Base-by-base conservation (phyloP, 2,329 filamentous ascomycete genomes). In the Epichloe gansuensis region DNA sequence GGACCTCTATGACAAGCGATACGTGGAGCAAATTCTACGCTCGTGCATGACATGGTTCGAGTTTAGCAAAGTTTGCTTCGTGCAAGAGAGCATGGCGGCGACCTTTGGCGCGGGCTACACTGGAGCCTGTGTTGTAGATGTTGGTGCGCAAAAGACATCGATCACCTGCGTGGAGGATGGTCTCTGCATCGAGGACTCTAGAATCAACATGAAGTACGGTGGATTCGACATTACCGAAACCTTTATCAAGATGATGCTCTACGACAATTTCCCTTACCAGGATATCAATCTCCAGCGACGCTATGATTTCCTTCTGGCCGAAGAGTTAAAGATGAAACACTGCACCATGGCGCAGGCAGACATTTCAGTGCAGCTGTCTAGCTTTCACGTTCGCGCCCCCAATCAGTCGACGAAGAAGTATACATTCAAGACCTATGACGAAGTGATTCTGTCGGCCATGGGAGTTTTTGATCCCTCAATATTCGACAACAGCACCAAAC, bases 211-310 rank as follows among this genome's bases (percentile, higher is more conserved):
- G 57, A 97, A 98, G 66, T 95, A 85, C 61, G 93, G 93, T 49
- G 93, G 93, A 1, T 83, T 79, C 61, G 93, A 98, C 66, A 86
- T 97, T 39, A 97, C 93, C 0, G 89, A 95, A 60, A 87, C 88
- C 0, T 96, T 98, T 62, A 78, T 95, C 65, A 95, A 93, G 70
- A 97, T 97, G 91, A 89, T 97, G 85, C 80, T 98, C 2, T 89
- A 86, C 68, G 90, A 96, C 66, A 86, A 93, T 61, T 96, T 98
- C 60, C 91, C 94, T 5, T 98, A 98, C 65, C 79, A 85, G 47
- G 90, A 96, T 21, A 94, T 98, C 70, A 95, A 98, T 64, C 74
- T 98, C 31, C 84, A 82, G 66, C 80, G 89, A 51, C 81, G 93
- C 47, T 94, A 96, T 62, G 93, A 98, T 65, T 96, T 91, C 59